Evolutionary conservation across 164 flowering plant genomes (phyloP), one percentile per base, ranked within the genome.

Genomic region (Stephania yunnanensis): DNA sequence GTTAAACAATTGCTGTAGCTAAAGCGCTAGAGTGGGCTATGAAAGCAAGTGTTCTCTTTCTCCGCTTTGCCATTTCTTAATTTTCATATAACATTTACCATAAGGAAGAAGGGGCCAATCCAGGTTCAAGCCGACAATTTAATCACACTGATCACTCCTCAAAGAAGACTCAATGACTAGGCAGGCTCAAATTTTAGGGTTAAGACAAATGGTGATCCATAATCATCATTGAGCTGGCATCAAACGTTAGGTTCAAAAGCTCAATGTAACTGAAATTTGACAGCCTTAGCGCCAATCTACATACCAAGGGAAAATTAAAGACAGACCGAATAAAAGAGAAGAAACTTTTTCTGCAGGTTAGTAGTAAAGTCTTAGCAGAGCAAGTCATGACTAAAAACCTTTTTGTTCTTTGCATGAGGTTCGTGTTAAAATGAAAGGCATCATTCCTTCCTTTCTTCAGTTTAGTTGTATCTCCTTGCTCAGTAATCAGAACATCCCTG

Each of bases 381-480:
- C 50, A 36, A 45, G 42, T 7, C 5, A 72, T 4, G 42, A 36
- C 63, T 5, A 53, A 84, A 77, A 70, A 89, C 91, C 91, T 83
- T 86, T 78, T 79, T 78, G 22, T 52, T 5, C 73, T 74, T 83
- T 52, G 71, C 75, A 22, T 11, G 79, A 75, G 84, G 77, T 44
- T 82, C 20, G 80, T 68, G 68, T 83, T 83, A 44, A 85, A 78
- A 50, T 42, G 48, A 58, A 30, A 70, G 77, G 9, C 71, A 75
- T 58, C 81, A 36, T 70, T 77, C 70, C 46, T 80, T 68, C 75
- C 76, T 25, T 68, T 53, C 44, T 64, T 36, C 11, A 13, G 52
- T 70, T 69, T 63, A 78, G 74, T 48, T 77, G 74, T 70, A 46
- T 45, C 48, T 72, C 73, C 75, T 53, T 46, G 79, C 55, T 76